Percentiles rank a stretch among this genome's conserved stretches.
Evolutionary conservation across 2,329 filamentous ascomycete genomes (phyloP).

Genomic region (Aspergillus hortae): DNA sequence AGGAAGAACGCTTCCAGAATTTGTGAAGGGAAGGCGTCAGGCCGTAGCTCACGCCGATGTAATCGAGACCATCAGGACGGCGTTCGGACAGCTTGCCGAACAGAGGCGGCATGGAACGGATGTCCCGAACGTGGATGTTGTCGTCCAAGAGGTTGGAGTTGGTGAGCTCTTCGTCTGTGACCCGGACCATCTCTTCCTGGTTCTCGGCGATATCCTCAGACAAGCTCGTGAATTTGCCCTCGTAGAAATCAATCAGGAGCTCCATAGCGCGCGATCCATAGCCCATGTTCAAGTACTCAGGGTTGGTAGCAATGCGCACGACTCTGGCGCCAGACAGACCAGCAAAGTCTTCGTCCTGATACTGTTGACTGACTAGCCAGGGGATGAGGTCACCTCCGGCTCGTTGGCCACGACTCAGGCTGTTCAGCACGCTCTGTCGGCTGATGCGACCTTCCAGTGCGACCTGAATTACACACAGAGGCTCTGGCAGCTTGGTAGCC

Average conservation of each 20-base stretch:
- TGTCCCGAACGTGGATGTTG: conserved; percentile 85
- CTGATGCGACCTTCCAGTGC: conserved; percentile 94
- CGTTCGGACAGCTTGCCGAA: conserved; percentile 86
- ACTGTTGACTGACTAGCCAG: conserved; percentile 96
- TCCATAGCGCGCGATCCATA: conserved; percentile 88
- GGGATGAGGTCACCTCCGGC: conserved; percentile 92
- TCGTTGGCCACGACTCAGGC: conserved; percentile 81
- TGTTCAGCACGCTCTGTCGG: conserved; percentile 84
- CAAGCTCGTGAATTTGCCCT: conserved; percentile 83
- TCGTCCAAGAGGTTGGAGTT: conserved; percentile 75
- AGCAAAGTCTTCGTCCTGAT: conserved; percentile 96
- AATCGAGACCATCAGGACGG: conserved; percentile 76
- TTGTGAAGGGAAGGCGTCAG: conserved; percentile 83
- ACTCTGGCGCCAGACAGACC: conserved; percentile 86
- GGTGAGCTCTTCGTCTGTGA: conserved; percentile 78
- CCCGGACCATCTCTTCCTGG: conserved; percentile 64
- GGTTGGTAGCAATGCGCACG: conserved; percentile 93
- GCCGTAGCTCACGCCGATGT: conserved; percentile 92
- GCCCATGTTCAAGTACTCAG: conserved; percentile 87
- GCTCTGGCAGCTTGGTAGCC: conserved; percentile 78
- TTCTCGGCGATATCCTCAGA: conserved; percentile 63
- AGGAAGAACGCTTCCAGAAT: conserved; percentile 90
- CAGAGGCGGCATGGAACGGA: conserved; percentile 85
- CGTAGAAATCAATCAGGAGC: conserved; percentile 87
- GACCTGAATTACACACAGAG: conserved; percentile 90